Conservation (phyloP, 352 stramenopile species). For the Pythium periplocum region DNA sequence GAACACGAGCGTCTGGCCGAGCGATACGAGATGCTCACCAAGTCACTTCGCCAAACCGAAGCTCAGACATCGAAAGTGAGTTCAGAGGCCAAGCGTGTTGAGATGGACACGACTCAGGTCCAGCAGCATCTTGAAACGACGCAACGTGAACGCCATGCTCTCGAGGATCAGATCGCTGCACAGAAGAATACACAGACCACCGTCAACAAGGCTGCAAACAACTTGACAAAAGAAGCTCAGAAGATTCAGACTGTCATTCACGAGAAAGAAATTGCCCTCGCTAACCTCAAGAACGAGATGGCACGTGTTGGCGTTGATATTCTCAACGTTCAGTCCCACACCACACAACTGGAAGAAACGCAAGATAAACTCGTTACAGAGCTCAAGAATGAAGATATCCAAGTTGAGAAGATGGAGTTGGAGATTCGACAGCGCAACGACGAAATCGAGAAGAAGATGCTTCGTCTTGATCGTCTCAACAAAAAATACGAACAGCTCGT, state of each 20-base stretch:
- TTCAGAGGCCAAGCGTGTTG: conserved; percentile 60
- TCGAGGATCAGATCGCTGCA: conserved; percentile 81
- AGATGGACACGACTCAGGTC: conserved; percentile 61
- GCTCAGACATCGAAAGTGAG: conserved; percentile 65
- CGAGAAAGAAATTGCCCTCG: conserved; percentile 87
- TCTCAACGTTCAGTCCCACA: conserved; percentile 90
- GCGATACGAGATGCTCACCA: conserved; percentile 81
- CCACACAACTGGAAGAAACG: conserved; percentile 80
- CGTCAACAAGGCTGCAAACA: conserved; percentile 88
- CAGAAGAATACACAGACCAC: conserved; percentile 87
- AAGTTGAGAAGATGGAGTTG: conserved; percentile 89
- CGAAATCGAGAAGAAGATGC: conserved; percentile 96
- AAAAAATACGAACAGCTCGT: conserved; percentile 93
- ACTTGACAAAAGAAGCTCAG: conserved; percentile 82
- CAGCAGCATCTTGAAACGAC: conserved; percentile 77
- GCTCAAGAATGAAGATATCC: conserved; percentile 84
- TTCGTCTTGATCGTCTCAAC: conserved; percentile 90
- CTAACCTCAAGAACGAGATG: conserved; percentile 91
- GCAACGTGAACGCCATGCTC: conserved; percentile 81
- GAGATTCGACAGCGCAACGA: conserved; percentile 94
- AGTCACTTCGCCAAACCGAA: conserved; percentile 87
- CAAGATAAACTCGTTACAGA: conserved; percentile 73
- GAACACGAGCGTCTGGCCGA: conserved; percentile 78
- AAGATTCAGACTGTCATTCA: conserved; percentile 69
- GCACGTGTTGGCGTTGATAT: conserved; percentile 88